Conservation (phyloP, 139 green algal genomes). For the Haematococcus lacustris region DNA sequence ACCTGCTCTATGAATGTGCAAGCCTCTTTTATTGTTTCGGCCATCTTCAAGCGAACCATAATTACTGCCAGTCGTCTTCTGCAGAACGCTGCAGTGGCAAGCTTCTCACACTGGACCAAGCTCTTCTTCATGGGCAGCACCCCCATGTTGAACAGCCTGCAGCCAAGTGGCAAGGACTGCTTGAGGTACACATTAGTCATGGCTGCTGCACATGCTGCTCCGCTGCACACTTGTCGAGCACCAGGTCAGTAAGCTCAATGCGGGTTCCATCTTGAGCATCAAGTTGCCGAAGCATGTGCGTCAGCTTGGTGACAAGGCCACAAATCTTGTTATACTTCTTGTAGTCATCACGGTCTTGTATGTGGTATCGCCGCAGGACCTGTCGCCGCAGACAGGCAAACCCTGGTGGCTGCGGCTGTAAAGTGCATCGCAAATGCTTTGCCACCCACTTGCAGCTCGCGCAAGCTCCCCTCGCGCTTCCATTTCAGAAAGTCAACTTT, state of each 20-base stretch:
- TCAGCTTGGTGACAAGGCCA: conserved; percentile 85
- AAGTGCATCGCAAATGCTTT: too few relatives aligned
- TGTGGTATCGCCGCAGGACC: conserved; percentile 94
- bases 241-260: conserved; percentile 89
- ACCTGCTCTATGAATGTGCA: conserved; percentile 91
- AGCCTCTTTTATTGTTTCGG: conserved; percentile 85
- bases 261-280: conserved; percentile 73
- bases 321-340: conserved; percentile 88
- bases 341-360: conserved; percentile 97
- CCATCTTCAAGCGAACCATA: conserved; percentile 91
- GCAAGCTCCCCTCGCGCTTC: conserved; percentile 87
- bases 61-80: conserved; percentile 84
- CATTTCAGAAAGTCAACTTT: conserved; percentile 98
- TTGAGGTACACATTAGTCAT: too few relatives aligned
- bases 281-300: conserved; percentile 67
- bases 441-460: conserved; percentile 79
- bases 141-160: conserved; percentile 88
- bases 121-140: conserved; percentile 88
- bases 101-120: conserved; percentile 85
- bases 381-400: too few relatives aligned
- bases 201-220: not conserved
- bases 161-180: too few relatives aligned
- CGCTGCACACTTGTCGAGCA: conserved; percentile 85
- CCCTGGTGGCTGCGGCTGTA: too few relatives aligned
- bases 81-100: conserved; percentile 88